These are phyloP conservation scores for Filobasidium wieringae DNA, from an alignment of 768 basidiomycete genomes.

Conservation along the genomic window DNA sequence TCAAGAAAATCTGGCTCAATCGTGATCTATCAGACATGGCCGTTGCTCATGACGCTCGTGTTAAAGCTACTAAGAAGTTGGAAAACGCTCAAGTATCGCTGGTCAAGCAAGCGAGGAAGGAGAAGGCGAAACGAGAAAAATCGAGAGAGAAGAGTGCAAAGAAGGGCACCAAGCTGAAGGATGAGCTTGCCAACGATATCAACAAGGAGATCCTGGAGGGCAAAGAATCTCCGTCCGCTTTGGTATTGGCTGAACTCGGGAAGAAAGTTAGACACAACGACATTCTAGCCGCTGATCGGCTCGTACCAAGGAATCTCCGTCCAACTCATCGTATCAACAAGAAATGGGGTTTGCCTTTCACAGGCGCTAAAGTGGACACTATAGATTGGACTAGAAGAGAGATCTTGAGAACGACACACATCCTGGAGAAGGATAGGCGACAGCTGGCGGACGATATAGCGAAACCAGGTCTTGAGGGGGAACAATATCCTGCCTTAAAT, in stretches of 20 bases:
- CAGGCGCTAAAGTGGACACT: slow-evolving; percentile 81
- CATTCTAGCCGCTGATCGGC: slow-evolving; percentile 44
- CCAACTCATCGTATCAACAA: slow-evolving; percentile 62
- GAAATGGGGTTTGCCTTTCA: slow-evolving; percentile 44
- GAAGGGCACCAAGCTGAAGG: slow-evolving; percentile 24
- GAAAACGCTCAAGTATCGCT: slow-evolving; percentile 75
- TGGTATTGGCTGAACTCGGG: slow-evolving; percentile 6
- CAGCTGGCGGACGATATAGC: slow-evolving; percentile 29
- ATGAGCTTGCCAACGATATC: slow-evolving; percentile 20
- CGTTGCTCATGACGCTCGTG: slow-evolving; percentile 62
- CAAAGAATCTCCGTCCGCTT: slow-evolving; percentile 2
- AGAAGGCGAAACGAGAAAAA: slow-evolving; percentile 46
- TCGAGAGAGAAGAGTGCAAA: slow-evolving; percentile 44
- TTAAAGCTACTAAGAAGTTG: slow-evolving; percentile 61
- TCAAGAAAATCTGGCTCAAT: slow-evolving; percentile 84
- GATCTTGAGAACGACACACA: slow-evolving; percentile 47
- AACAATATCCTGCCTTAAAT: slow-evolving; percentile 36
- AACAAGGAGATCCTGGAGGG: slow-evolving; percentile 14
- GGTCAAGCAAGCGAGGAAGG: slow-evolving; percentile 61
- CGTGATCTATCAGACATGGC: slow-evolving; percentile 79
- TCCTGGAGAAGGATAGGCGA: slow-evolving; percentile 40
- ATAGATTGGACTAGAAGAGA: slow-evolving; percentile 79
- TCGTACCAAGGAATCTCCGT: slow-evolving; percentile 60
- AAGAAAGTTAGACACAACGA: slow-evolving; percentile 12
- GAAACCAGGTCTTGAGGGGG: slow-evolving; percentile 25